phyloP scores from a whole-genome alignment of 805 yeast genomes.

The Lachancea cidri region DNA sequence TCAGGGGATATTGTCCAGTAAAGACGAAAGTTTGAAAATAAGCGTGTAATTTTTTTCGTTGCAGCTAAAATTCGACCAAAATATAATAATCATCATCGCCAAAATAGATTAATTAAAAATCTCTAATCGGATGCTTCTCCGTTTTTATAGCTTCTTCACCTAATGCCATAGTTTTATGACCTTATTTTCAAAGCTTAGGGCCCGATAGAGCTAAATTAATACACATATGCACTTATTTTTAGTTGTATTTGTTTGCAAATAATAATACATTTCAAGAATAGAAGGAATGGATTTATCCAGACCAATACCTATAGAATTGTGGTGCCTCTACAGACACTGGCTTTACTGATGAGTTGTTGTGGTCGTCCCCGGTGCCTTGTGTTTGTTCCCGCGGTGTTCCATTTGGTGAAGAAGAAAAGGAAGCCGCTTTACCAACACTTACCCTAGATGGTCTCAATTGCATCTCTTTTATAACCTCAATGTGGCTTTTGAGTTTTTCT shows the following conservation, averaged over 20 bases:
- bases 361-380: slow-evolving; percentile 7
- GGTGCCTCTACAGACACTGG: slow-evolving; percentile 61
- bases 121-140: too few species aligned
- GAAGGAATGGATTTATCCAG: slow-evolving; percentile 38
- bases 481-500: slow-evolving; percentile 13
- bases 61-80: too few species aligned
- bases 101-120: too few species aligned
- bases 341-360: slow-evolving; percentile 36
- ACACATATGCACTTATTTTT: not conserved
- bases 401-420: slow-evolving; percentile 9
- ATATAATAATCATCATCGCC: too few species aligned
- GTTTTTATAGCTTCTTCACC: too few species aligned
- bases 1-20: not conserved
- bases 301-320: slow-evolving; percentile 61
- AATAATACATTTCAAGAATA: not conserved
- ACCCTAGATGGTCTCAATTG: slow-evolving; percentile 30
- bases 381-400: slow-evolving; percentile 11
- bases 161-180: too few species aligned
- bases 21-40: not conserved
- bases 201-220: not conserved
- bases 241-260: not conserved
- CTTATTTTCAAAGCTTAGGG: too few species aligned
- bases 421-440: slow-evolving; percentile 19
- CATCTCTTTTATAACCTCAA: slow-evolving; percentile 24
- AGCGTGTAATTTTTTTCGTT: not conserved